These are phyloP conservation scores for Anisodus tanguticus DNA, from an alignment of 257 asterid genomes.

Conservation along the genomic window DNA sequence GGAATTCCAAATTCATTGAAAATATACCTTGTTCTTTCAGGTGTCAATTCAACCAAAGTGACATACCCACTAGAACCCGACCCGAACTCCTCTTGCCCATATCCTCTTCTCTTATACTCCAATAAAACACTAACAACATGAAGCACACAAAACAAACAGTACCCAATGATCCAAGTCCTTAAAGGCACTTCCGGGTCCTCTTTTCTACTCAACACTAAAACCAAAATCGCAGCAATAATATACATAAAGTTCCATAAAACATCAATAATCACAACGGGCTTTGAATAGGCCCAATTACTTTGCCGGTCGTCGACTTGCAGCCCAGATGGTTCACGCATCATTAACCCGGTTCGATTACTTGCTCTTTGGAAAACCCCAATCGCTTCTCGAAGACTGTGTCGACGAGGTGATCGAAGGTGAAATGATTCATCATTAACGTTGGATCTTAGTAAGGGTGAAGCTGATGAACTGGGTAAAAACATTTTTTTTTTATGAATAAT, in stretches of 20 bases:
- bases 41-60: slow-evolving; percentile 30
- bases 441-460: slow-evolving; percentile 19
- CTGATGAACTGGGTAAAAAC: background rate
- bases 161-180: slow-evolving; percentile 68
- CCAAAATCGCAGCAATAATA: slow-evolving; percentile 51
- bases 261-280: slow-evolving; percentile 64
- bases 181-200: slow-evolving; percentile 63
- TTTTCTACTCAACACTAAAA: slow-evolving; percentile 51
- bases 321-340: slow-evolving; percentile 73
- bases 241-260: slow-evolving; percentile 65
- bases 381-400: slow-evolving; percentile 65
- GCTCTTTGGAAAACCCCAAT: slow-evolving; percentile 67
- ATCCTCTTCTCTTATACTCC: slow-evolving; percentile 53
- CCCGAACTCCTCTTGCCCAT: background rate
- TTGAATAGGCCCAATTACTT: slow-evolving; percentile 75
- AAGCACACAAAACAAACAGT: slow-evolving; percentile 59
- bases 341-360: slow-evolving; percentile 57
- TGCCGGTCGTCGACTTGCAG: slow-evolving; percentile 62
- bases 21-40: slow-evolving; percentile 26
- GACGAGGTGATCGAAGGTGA: slow-evolving; percentile 49
- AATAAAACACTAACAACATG: slow-evolving; percentile 61
- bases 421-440: background rate
- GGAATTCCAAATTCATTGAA: background rate
- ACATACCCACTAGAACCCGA: slow-evolving; percentile 13
- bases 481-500: background rate